Evolutionary conservation across 441 rosid species (phyloP).

Genomic region (Gossypium aridum): DNA sequence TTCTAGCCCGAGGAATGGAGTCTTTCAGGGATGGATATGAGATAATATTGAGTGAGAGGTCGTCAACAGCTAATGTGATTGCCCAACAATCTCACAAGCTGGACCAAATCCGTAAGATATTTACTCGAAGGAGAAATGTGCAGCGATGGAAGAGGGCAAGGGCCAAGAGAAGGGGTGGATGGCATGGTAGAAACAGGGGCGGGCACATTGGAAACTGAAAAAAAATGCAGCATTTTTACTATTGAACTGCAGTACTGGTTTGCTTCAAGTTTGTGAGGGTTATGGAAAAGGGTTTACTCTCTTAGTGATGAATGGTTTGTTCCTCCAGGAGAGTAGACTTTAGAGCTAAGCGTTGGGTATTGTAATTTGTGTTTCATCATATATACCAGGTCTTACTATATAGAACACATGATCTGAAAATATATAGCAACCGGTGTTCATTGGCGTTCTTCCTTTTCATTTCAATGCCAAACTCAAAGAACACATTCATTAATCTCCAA

Average conservation of each 20-base stretch:
- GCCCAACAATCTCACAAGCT: constrained; percentile 70
- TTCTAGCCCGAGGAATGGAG: constrained; percentile 47
- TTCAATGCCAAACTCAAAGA: no score
- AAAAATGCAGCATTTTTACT: neutral
- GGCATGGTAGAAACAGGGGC: constrained; percentile 28
- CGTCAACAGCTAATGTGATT: constrained; percentile 63
- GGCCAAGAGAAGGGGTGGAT: constrained; percentile 19
- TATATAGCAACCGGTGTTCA: no score
- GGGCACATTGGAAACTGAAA: constrained; percentile 34
- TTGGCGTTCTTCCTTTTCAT: no score
- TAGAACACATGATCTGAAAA: no score
- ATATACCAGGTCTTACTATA: neutral
- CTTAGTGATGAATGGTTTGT: constrained; percentile 37
- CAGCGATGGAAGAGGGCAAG: constrained; percentile 64
- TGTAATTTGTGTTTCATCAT: neutral
- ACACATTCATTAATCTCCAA: no score
- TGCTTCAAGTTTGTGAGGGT: neutral
- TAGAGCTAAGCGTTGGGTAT: neutral
- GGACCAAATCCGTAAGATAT: constrained; percentile 54
- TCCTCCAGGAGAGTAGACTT: constrained; percentile 38
- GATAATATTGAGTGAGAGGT: constrained; percentile 40
- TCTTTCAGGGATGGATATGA: constrained; percentile 64
- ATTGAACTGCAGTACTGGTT: neutral
- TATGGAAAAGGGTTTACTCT: constrained; percentile 18
- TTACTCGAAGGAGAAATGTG: constrained; percentile 48